These are phyloP conservation scores for Piromyces sp. DNA, from an alignment of 192 early-diverging fungal genomes.

Conservation along the genomic window DNA sequence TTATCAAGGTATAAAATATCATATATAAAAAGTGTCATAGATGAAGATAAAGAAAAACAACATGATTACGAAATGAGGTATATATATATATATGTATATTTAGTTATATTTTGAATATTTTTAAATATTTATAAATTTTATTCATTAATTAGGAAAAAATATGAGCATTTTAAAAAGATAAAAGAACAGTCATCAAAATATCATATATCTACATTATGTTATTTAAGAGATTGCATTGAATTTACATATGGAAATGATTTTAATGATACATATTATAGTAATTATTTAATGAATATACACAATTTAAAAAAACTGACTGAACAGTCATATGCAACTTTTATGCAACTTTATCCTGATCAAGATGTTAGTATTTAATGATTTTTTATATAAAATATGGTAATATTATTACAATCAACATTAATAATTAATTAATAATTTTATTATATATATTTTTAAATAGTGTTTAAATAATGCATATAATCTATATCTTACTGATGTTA, in stretches of 20 bases:
- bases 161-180: not conserved
- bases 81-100: no score
- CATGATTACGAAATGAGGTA: not conserved
- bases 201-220: not conserved
- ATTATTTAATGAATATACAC: not conserved
- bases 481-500: not conserved
- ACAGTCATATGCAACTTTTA: not conserved
- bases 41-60: not conserved
- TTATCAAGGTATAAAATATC: not conserved
- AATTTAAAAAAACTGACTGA: not conserved
- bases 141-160: not conserved
- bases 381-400: no score
- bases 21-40: not conserved
- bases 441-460: not conserved
- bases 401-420: no score
- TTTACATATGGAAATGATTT: not conserved
- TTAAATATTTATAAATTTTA: no score
- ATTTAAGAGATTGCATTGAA: not conserved
- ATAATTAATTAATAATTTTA: no score
- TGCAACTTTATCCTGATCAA: not conserved
- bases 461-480: not conserved
- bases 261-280: not conserved
- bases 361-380: not conserved
- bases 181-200: not conserved
- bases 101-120: no score